Percentiles rank a stretch among this genome's conserved stretches.
phyloP scores from a whole-genome alignment of 345 rosid genomes.

The Arabidopsis thaliana region DNA sequence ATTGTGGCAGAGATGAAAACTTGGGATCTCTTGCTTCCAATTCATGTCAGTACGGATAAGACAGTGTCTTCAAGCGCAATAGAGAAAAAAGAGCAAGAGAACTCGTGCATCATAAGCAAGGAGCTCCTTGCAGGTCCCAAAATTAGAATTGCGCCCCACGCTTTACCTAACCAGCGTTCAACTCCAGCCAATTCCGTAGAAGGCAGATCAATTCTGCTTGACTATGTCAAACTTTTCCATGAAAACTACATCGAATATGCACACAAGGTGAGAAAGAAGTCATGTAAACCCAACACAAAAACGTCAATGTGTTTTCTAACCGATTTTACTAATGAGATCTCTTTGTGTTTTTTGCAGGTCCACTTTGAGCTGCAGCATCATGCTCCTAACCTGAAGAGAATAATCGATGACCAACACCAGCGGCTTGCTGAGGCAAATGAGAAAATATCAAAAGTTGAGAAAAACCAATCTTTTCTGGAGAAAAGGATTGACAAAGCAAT shows the following conservation, averaged over 20 bases:
- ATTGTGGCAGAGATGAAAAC: constrained; percentile 86
- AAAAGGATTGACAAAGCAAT: constrained; percentile 60
- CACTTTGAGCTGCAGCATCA: constrained; percentile 88
- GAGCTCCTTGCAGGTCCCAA: constrained; percentile 90
- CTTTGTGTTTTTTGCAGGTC: constrained; percentile 53
- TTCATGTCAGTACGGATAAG: constrained; percentile 56
- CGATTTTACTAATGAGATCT: not conserved
- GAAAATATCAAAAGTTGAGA: constrained; percentile 69
- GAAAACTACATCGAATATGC: constrained; percentile 95
- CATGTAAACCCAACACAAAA: constrained; percentile 10
- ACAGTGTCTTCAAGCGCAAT: constrained; percentile 41
- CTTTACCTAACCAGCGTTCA: constrained; percentile 73
- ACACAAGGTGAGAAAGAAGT: constrained; percentile 74
- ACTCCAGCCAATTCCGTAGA: constrained; percentile 86
- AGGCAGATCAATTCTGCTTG: constrained; percentile 84
- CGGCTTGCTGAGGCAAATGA: constrained; percentile 65
- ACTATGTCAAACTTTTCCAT: constrained; percentile 90
- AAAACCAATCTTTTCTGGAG: constrained; percentile 63
- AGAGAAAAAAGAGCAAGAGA: constrained; percentile 54
- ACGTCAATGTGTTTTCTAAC: constrained; percentile 9
- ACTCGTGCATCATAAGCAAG: constrained; percentile 75
- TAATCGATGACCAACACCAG: constrained; percentile 72
- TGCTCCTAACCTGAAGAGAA: constrained; percentile 80
- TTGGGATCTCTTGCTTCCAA: constrained; percentile 84
- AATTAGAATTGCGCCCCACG: constrained; percentile 74